These are phyloP conservation scores for Phaeophleospora eucalypticola DNA, from an alignment of 2,329 filamentous ascomycete species.

Conservation along the genomic window DNA sequence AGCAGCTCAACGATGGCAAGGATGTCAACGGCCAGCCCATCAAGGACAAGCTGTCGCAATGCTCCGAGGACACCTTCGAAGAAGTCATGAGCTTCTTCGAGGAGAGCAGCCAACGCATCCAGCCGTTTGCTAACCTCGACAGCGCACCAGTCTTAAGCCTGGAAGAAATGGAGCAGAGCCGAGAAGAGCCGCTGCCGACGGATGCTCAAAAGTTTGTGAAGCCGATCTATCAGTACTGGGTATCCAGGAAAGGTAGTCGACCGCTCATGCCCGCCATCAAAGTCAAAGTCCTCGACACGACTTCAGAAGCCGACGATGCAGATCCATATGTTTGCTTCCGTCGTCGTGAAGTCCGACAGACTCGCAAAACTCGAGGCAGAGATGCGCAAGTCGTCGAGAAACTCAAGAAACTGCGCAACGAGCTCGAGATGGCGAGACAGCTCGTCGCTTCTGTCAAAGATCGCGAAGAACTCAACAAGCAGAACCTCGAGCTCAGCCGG, in stretches of 20 bases:
- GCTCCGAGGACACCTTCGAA: slow-evolving; percentile 89
- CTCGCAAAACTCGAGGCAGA: slow-evolving; percentile 87
- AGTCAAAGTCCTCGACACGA: slow-evolving; percentile 69
- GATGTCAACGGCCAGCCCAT: slow-evolving; percentile 39
- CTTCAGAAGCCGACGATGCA: slow-evolving; percentile 88
- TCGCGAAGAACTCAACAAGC: slow-evolving; percentile 74
- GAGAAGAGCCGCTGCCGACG: slow-evolving; percentile 53
- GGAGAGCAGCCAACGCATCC: slow-evolving; percentile 74
- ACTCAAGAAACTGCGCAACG: slow-evolving; percentile 81
- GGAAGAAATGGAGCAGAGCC: slow-evolving; percentile 58
- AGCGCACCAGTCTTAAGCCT: slow-evolving; percentile 69
- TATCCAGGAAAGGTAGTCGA: slow-evolving; percentile 64
- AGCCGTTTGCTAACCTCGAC: slow-evolving; percentile 86
- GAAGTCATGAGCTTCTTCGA: slow-evolving; percentile 93
- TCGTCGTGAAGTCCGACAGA: slow-evolving; percentile 86
- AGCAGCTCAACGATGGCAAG: slow-evolving; percentile 75
- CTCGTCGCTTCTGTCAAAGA: slow-evolving; percentile 73
- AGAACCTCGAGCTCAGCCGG: slow-evolving; percentile 70
- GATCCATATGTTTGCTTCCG: slow-evolving; percentile 99
- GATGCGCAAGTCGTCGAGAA: slow-evolving; percentile 95
- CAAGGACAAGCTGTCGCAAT: slow-evolving; percentile 49
- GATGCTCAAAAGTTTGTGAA: slow-evolving; percentile 61
- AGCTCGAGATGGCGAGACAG: slow-evolving; percentile 83
- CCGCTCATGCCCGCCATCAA: slow-evolving; percentile 76
- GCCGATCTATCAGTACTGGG: slow-evolving; percentile 88